phyloP scores from a whole-genome alignment of 768 basidiomycete species.

The Candolleomyces efflorescens region DNA sequence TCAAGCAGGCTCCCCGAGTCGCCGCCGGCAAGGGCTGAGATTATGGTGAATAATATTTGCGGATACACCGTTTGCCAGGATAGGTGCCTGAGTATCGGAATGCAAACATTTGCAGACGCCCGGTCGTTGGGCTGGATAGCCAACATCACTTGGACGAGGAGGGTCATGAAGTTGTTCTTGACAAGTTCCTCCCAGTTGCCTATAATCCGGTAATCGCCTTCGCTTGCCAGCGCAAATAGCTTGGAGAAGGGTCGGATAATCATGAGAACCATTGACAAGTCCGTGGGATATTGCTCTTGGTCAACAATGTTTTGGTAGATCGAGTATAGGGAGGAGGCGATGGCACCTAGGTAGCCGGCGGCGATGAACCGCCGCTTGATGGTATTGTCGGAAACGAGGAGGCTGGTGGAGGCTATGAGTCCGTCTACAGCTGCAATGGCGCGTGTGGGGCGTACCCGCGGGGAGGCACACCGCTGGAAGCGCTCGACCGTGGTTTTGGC shows the following conservation, averaged over 20 bases:
- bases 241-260: neutral
- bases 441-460: neutral
- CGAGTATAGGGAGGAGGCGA: neutral
- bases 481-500: neutral
- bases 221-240: neutral
- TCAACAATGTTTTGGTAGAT: neutral
- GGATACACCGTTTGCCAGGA: neutral
- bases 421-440: neutral
- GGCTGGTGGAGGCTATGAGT: neutral
- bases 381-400: neutral
- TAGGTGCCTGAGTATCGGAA: neutral
- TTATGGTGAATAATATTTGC: too few species aligned
- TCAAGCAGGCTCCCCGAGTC: too few species aligned
- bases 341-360: neutral
- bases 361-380: neutral
- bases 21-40: too few species aligned
- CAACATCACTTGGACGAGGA: neutral
- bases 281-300: too few species aligned
- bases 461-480: too few species aligned
- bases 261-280: neutral
- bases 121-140: neutral
- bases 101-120: neutral
- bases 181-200: neutral
- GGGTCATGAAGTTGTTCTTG: neutral
- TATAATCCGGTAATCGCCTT: neutral